phyloP scores from a whole-genome alignment of 148 eudicot species.

The Chenopodium album region DNA sequence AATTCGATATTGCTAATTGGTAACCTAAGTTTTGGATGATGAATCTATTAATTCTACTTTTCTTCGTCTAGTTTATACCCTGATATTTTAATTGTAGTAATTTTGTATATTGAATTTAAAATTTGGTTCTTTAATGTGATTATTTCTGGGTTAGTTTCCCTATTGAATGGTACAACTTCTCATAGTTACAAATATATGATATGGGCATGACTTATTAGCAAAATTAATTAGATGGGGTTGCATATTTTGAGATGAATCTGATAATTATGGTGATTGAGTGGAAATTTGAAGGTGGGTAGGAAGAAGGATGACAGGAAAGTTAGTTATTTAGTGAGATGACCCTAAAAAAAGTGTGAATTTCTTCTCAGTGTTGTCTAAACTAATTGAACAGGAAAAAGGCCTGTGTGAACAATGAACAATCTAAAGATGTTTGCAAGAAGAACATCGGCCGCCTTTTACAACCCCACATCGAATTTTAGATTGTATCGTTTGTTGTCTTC shows the following conservation, averaged over 20 bases:
- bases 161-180: neutral
- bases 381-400: constrained; percentile 25
- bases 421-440: constrained; percentile 38
- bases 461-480: constrained; percentile 30
- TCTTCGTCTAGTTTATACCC: neutral
- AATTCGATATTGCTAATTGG: neutral
- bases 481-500: constrained; percentile 41
- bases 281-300: neutral
- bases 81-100: neutral
- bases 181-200: neutral
- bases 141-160: neutral
- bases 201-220: neutral
- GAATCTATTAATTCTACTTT: neutral
- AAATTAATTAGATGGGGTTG: neutral
- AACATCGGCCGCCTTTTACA: constrained; percentile 21
- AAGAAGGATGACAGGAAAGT: neutral
- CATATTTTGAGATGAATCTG: neutral
- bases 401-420: constrained; percentile 24
- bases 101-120: neutral
- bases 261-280: neutral
- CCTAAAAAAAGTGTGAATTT: constrained; percentile 5
- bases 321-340: neutral
- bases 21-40: neutral
- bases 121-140: neutral
- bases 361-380: neutral